These are phyloP conservation scores for Olyra latifolia DNA, from an alignment of 176 grass and related monocot species.

Conservation along the genomic window DNA sequence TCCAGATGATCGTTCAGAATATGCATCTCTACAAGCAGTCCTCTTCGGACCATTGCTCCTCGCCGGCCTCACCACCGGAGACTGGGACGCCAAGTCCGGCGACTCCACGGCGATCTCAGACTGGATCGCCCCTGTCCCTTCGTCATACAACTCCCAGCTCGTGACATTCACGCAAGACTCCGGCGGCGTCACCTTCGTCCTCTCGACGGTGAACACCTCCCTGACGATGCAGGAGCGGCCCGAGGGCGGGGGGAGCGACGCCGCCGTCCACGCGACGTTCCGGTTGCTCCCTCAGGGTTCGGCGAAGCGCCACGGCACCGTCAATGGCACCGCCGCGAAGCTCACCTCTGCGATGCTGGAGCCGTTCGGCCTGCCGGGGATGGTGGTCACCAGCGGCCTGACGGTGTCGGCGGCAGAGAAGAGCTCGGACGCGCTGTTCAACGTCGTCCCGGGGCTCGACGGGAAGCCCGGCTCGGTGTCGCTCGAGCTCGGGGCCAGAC, in stretches of 20 bases:
- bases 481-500: conserved; percentile 52
- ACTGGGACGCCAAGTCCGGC: conserved; percentile 66
- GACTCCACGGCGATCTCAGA: conserved; percentile 45
- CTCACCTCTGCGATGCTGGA: conserved; percentile 42
- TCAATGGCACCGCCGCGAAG: not conserved
- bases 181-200: conserved; percentile 37
- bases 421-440: conserved; percentile 33
- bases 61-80: conserved; percentile 66
- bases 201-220: conserved; percentile 63
- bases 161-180: conserved; percentile 53
- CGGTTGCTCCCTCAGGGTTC: conserved; percentile 31
- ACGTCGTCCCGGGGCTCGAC: conserved; percentile 52
- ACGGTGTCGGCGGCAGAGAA: conserved; percentile 35
- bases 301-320: not conserved
- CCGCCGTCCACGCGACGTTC: conserved; percentile 71
- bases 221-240: conserved; percentile 67
- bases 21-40: conserved; percentile 62
- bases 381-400: conserved; percentile 56
- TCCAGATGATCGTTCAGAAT: conserved; percentile 80
- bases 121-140: conserved; percentile 66
- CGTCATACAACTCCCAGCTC: conserved; percentile 67
- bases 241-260: conserved; percentile 50
- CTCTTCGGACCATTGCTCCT: conserved; percentile 91
- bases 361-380: conserved; percentile 71
- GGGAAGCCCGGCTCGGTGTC: conserved; percentile 49